Base-by-base conservation (phyloP, 139 green algal species). In the Volvox africanus region DNA sequence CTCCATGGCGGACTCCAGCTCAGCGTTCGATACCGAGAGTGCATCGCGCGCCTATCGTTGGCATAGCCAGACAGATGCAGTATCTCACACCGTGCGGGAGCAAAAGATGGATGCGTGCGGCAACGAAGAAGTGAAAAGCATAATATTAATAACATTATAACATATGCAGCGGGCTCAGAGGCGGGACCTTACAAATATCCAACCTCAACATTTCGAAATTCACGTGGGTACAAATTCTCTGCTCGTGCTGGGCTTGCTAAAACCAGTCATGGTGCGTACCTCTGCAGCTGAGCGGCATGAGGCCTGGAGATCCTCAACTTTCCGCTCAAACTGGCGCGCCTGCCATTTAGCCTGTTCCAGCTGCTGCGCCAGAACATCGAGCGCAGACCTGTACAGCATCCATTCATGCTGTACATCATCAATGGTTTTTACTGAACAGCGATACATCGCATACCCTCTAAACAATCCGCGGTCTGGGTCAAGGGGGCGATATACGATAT, bases 331-430 rank as follows among this genome's bases (percentile, higher is more conserved):
- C 91, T 95, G 92, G 35, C 93, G 86, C 0, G 50, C 50, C 86
- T 94, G 93, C 94, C 94, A 96, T 69, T 87, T 91, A 20, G 80
- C 80, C 87, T 95, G 83, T 84, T 96, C 92, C 21, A 95, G 61
- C 89, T 92, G 80, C 13, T 91, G 90, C 28, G 85, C 22, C 88
- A 94, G 9, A 30, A 35, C 75, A 13, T 81, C 75, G 9, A 12
- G 55, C 2, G 61, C 36, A 32, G 20, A 37, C 2, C 77, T 80
- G 22, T 6, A 67, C 44, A 55, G 9, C 44, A 55, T 55, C 9
- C 44, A 9, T 55, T 55, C 44, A 55, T 14, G 44, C 44, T 55
- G 44, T 55, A 9, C 5, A 9, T 55, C 5, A 77, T 68, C 14
- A 14, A 33, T 11, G 37, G 24, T 80, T 36, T 44, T 44, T 44